phyloP scores from a whole-genome alignment of 352 stramenopile genomes.

The Pythium brachiatum region DNA sequence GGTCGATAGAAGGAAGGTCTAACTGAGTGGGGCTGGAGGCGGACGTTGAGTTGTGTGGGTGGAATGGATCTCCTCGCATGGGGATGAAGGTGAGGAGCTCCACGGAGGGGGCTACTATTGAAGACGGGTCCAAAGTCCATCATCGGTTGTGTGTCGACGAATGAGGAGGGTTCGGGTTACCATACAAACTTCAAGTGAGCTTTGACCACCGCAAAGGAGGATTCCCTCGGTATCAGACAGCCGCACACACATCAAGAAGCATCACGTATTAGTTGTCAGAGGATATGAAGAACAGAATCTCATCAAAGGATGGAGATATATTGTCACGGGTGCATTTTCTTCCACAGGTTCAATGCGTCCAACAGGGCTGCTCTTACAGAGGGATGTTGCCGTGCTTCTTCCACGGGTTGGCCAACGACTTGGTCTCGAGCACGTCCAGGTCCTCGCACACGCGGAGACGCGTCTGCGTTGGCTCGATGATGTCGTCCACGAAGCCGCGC shows the following conservation, averaged over 20 bases:
- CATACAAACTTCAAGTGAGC: slow-evolving; percentile 22
- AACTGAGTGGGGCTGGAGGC: too few relatives aligned
- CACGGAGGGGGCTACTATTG: slow-evolving; percentile 12
- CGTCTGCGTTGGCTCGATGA: slow-evolving; percentile 95
- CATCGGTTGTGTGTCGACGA: slow-evolving; percentile 18
- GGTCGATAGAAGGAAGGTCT: background rate
- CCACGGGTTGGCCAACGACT: slow-evolving; percentile 91
- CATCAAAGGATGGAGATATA: background rate
- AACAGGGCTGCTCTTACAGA: slow-evolving; percentile 67
- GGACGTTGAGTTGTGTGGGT: slow-evolving; percentile 9
- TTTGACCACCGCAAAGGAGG: background rate
- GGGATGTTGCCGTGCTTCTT: slow-evolving; percentile 99
- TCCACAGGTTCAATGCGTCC: background rate
- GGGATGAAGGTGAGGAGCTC: background rate
- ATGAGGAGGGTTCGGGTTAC: slow-evolving; percentile 16
- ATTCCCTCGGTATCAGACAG: background rate
- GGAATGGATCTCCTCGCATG: background rate
- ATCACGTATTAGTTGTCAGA: slow-evolving; percentile 5
- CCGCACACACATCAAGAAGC: too few relatives aligned
- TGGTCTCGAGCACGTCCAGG: slow-evolving; percentile 92
- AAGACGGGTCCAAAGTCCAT: background rate
- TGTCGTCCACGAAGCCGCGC: slow-evolving; percentile 97
- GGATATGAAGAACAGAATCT: slow-evolving; percentile 13
- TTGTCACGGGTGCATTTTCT: slow-evolving; percentile 13
- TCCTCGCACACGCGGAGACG: slow-evolving; percentile 95